Evolutionary conservation across 768 basidiomycete genomes (phyloP), one percentile per base, ranked within the genome.

Genomic region (Boletales sp.): DNA sequence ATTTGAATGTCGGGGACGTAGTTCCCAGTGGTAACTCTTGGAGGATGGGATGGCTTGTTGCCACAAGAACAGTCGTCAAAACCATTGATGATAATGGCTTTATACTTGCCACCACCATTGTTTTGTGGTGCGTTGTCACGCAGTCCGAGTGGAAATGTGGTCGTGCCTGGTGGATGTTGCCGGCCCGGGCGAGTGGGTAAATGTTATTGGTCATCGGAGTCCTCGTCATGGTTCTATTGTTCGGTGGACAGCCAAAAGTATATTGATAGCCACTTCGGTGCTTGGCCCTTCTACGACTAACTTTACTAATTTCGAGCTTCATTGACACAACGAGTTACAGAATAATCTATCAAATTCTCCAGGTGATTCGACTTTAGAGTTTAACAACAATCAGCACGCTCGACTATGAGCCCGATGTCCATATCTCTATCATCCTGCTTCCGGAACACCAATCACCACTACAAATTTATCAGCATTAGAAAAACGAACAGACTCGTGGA

Each of bases 401-500:
- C 49, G 35, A 40, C 35, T 43, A 58, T 40, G 33, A 10, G 8
- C 15, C 18, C 13, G 19, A 41, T 36, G 28, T 21, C 38, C 40
- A 41, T 19, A 32, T 6, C 25, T 5, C 7, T 28, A 28, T 28
- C 25, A 59, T 15, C 44, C 46, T 30, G 41, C 56, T 48, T 56
- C 61, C 14, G 49, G 56, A 39, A 52, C 57, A 17, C 66, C 68
- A 21, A 57, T 58, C 21, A 68, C 59, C 54, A 69, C 68, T 67
- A 39, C 38, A 25, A 34, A 32, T 41, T 49, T 19, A 53, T 61
- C 44, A 56, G 50, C 14, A 46, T 48, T 49, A 42, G 39, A 21
- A 8, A 13, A 28, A 28, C 5, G 21, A 46, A 43, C 21, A 14
- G 55, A 42, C 21, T 32, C 15, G 38, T 41, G 10, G 17, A 25